Percentiles rank a stretch among this genome's conserved stretches.
Evolutionary conservation across 305 asterid species (phyloP).

Genomic region (Fraxinus sp.): DNA sequence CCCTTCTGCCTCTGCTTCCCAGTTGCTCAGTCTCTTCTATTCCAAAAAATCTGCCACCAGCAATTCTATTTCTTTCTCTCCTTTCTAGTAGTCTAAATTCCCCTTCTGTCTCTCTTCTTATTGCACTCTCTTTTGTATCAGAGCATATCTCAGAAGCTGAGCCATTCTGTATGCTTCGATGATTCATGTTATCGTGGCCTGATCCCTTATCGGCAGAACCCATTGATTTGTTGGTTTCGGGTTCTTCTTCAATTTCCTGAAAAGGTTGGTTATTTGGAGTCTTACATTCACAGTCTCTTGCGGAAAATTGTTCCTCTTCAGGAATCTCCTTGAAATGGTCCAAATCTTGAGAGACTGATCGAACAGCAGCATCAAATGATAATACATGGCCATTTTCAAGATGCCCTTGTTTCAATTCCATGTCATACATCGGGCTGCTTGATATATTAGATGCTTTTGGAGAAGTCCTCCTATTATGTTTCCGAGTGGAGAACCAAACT

Average conservation of each 20-base stretch:
- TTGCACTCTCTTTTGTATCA: conserved; percentile 81
- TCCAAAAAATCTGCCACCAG: conserved; percentile 79
- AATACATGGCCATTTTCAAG: conserved; percentile 48
- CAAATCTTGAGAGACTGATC: conserved; percentile 79
- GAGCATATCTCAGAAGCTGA: conserved; percentile 41
- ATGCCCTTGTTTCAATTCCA: conserved; percentile 42
- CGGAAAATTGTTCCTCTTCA: conserved; percentile 50
- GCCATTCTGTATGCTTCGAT: conserved; percentile 42
- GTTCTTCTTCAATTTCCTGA: conserved; percentile 74
- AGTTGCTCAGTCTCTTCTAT: conserved; percentile 77
- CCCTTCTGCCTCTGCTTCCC: conserved; percentile 75
- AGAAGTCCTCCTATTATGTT: conserved; percentile 56
- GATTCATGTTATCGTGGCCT: conserved; percentile 17
- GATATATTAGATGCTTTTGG: conserved; percentile 61
- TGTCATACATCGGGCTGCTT: conserved; percentile 62
- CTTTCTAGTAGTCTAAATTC: conserved; percentile 82
- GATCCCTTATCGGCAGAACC: conserved; percentile 29
- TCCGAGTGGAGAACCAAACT: conserved; percentile 76
- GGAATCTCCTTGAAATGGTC: conserved; percentile 69
- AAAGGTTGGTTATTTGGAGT: conserved; percentile 30
- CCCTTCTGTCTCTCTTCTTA: conserved; percentile 92
- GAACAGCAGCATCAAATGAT: conserved; percentile 91
- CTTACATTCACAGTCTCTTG: conserved; percentile 25
- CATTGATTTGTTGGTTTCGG: conserved; percentile 34
- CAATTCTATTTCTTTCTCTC: conserved; percentile 72